These are phyloP conservation scores for Podila clonocystis DNA, from an alignment of 192 early-diverging fungal species.

Conservation along the genomic window DNA sequence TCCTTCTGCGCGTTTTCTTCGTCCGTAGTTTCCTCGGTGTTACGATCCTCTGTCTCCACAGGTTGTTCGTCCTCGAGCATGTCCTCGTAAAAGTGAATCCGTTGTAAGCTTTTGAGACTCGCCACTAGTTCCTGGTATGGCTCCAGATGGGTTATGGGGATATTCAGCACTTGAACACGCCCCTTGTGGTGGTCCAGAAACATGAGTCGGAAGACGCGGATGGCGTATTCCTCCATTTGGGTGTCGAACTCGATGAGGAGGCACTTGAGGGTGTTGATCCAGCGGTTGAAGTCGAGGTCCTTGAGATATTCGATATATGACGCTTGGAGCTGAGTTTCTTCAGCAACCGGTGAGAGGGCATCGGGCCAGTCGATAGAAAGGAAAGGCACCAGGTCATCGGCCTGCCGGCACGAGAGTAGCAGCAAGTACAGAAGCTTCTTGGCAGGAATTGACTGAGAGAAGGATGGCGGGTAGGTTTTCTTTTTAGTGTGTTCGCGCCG, in stretches of 20 bases:
- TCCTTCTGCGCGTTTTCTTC: background rate
- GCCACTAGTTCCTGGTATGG: conserved; percentile 13
- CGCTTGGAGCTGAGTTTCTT: conserved; percentile 4
- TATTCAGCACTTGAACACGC: conserved; percentile 8
- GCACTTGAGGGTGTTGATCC: conserved; percentile 15
- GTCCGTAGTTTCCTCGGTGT: background rate
- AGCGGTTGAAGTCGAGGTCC: conserved; percentile 25
- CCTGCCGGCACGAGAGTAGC: conserved; percentile 23
- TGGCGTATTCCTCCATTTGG: conserved; percentile 4
- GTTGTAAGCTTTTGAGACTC: conserved; percentile 11
- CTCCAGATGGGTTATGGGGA: conserved; percentile 32
- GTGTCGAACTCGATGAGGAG: conserved; percentile 14
- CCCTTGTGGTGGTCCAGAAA: conserved; percentile 32
- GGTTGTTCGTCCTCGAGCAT: background rate
- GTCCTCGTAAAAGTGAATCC: conserved; percentile 29
- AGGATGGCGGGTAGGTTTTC: background rate
- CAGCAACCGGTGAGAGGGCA: conserved; percentile 13
- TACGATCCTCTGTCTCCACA: background rate
- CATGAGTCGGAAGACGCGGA: conserved; percentile 20
- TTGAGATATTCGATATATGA: conserved; percentile 24
- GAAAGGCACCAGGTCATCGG: conserved; percentile 28
- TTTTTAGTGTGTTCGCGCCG: background rate
- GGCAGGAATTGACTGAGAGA: background rate
- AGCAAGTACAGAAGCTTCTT: conserved; percentile 29
- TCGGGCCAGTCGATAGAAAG: conserved; percentile 32